phyloP scores from a whole-genome alignment of 768 basidiomycete genomes.

The Tulasnella sp. region DNA sequence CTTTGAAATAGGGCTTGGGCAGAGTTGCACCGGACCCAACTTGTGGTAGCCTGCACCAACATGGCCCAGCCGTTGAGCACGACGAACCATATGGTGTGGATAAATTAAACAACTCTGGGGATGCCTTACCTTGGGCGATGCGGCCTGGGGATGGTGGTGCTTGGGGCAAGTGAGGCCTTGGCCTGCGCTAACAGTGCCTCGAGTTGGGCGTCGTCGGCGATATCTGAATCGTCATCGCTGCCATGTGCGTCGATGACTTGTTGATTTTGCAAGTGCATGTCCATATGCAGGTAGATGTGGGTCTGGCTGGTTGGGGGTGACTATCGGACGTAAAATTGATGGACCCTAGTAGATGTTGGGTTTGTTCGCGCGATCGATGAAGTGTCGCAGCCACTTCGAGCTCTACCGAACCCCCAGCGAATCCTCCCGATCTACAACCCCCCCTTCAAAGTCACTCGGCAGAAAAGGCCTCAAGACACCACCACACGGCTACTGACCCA shows the following conservation, averaged over 20 bases:
- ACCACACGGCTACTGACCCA: conserved; percentile 7
- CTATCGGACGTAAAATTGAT: conserved; percentile 5
- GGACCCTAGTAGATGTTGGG: conserved; percentile 4
- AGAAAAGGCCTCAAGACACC: background rate
- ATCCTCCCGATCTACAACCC: background rate
- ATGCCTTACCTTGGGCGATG: conserved; percentile 3
- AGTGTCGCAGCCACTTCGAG: conserved; percentile 3
- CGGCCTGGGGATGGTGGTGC: conserved; percentile 5
- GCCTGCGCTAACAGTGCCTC: conserved; percentile 17
- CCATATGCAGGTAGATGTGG: background rate
- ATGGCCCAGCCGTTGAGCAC: background rate
- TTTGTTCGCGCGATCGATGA: conserved; percentile 7
- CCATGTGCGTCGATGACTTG: background rate
- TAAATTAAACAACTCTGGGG: background rate
- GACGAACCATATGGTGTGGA: background rate
- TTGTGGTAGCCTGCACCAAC: conserved; percentile 6
- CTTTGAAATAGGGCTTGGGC: conserved; percentile 56
- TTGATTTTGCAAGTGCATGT: background rate
- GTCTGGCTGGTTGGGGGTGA: background rate
- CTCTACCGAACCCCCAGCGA: conserved; percentile 1
- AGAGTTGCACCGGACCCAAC: conserved; percentile 53
- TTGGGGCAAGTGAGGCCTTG: conserved; percentile 1
- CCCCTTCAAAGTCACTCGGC: background rate
- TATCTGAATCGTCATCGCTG: conserved; percentile 14
- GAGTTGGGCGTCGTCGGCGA: conserved; percentile 9